phyloP scores from a whole-genome alignment of 805 yeast genomes.

The Schwanniomyces polymorphus region DNA sequence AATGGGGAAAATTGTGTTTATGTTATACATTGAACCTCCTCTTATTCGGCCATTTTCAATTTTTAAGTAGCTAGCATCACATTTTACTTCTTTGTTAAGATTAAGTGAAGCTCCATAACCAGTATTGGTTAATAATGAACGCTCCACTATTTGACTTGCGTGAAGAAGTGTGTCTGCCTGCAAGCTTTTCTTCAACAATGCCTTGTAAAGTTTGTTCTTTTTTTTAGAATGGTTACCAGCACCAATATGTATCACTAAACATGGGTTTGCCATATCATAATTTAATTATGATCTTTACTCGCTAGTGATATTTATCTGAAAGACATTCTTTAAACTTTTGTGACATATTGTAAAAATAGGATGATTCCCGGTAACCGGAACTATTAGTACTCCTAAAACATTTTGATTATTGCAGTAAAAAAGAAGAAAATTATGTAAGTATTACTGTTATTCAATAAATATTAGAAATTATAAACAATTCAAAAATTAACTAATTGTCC shows the following conservation, averaged over 20 bases:
- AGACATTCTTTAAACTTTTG: no score
- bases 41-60: constrained; percentile 6
- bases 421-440: no score
- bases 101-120: constrained; percentile 50
- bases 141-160: constrained; percentile 31
- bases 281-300: no score
- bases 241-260: constrained; percentile 45
- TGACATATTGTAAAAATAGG: no score
- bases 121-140: constrained; percentile 44
- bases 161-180: constrained; percentile 5
- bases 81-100: constrained; percentile 38
- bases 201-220: constrained; percentile 19
- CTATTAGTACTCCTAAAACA: no score
- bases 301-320: no score
- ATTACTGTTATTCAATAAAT: no score
- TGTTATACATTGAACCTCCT: constrained; percentile 17
- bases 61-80: constrained; percentile 43
- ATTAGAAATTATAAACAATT: neutral
- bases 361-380: no score
- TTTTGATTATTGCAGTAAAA: no score
- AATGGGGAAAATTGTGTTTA: constrained; percentile 27
- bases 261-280: neutral
- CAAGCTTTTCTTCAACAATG: constrained; percentile 27
- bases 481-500: no score
- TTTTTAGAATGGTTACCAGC: constrained; percentile 46